A percentile compares a stretch with the other conserved stretches of the same genome.
These are phyloP conservation scores for Eimeria praecox DNA, from an alignment of 169 alveolate species.

Conservation along the genomic window DNA sequence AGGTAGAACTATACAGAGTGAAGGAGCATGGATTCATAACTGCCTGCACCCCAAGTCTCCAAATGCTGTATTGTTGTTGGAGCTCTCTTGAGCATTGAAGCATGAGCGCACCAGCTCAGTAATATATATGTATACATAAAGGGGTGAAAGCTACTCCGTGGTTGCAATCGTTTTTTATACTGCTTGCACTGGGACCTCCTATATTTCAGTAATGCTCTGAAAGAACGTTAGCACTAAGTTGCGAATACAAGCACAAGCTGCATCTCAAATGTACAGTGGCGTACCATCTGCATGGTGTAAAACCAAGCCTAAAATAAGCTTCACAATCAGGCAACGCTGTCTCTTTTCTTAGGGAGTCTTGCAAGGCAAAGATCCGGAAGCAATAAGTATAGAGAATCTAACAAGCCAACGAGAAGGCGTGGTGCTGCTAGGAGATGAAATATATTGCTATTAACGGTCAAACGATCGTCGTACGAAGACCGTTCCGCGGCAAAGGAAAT, in stretches of 20 bases:
- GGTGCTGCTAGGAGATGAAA: neutral
- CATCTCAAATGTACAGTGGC: neutral
- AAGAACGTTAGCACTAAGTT: neutral
- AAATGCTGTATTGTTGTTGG: neutral
- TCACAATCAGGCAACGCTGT: neutral
- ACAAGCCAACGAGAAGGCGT: neutral
- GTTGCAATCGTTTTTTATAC: neutral
- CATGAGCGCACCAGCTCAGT: neutral
- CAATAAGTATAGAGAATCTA: neutral
- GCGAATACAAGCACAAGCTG: neutral
- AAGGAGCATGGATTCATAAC: neutral
- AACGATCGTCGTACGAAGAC: neutral
- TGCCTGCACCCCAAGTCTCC: neutral
- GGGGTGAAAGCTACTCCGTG: neutral
- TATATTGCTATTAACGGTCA: neutral
- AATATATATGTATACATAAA: neutral
- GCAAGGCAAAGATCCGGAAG: neutral
- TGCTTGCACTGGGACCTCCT: neutral
- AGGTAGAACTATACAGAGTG: neutral
- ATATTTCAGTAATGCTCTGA: neutral
- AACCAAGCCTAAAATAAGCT: neutral
- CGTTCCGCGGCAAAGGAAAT: neutral
- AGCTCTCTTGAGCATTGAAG: neutral
- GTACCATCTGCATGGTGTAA: neutral
- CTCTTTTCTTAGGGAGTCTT: neutral